A percentile compares a stretch with the other conserved stretches of the same genome.
phyloP scores from a whole-genome alignment of 345 rosid genomes.

The Nasturtium officinale region DNA sequence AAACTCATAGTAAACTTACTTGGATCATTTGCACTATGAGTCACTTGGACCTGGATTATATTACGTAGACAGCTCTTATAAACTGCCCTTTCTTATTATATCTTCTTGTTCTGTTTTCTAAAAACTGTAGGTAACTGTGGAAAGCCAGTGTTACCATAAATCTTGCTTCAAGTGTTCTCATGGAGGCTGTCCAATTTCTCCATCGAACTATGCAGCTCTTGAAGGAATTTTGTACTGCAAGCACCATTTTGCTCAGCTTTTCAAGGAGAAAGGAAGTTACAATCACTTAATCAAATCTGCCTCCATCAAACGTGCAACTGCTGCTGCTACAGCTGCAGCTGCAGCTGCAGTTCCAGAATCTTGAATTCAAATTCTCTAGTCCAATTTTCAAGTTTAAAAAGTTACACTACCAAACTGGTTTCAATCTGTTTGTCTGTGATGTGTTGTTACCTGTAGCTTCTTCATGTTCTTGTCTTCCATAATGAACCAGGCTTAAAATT shows the following conservation, averaged over 20 bases:
- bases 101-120: not conserved
- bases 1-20: not conserved
- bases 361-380: slow-evolving; percentile 34
- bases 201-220: slow-evolving; percentile 74
- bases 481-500: slow-evolving; percentile 2
- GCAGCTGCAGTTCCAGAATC: slow-evolving; percentile 49
- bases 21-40: not conserved
- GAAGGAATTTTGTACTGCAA: slow-evolving; percentile 83
- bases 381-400: slow-evolving; percentile 5
- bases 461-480: slow-evolving; percentile 21
- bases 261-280: slow-evolving; percentile 97
- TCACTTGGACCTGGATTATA: too few species aligned
- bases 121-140: slow-evolving; percentile 67
- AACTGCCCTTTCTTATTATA: not conserved
- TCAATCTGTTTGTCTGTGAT: slow-evolving; percentile 1
- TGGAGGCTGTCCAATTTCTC: slow-evolving; percentile 74
- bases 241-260: slow-evolving; percentile 84
- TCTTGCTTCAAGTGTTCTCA: slow-evolving; percentile 86
- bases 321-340: slow-evolving; percentile 57
- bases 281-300: slow-evolving; percentile 90
- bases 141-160: slow-evolving; percentile 84
- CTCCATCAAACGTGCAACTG: slow-evolving; percentile 71
- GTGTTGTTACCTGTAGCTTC: not conserved
- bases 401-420: not conserved
- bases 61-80: not conserved